A percentile compares a stretch with the other conserved stretches of the same genome.
These are phyloP conservation scores for Nowakowskiella sp. DNA, from an alignment of 192 early-diverging fungal genomes.

Conservation along the genomic window DNA sequence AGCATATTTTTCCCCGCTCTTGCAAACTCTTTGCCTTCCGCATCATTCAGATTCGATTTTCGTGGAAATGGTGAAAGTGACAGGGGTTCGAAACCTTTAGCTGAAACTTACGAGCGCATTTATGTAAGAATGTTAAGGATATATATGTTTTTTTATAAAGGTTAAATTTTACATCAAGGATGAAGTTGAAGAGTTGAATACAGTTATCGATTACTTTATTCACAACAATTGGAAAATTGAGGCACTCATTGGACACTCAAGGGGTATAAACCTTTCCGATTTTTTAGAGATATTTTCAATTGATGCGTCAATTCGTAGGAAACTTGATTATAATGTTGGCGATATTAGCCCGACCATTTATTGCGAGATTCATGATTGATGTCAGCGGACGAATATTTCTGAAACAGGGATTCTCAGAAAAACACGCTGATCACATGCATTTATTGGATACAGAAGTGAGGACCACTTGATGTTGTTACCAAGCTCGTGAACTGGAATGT, in stretches of 20 bases:
- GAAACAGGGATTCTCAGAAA: not conserved
- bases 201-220: constrained; percentile 25
- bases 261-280: constrained; percentile 16
- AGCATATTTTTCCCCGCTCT: not conserved
- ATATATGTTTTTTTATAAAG: not conserved
- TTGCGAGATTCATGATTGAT: not conserved
- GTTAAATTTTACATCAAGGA: constrained; percentile 16
- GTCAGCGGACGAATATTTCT: not conserved
- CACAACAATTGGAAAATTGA: constrained; percentile 23
- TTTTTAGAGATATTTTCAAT: not conserved
- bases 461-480: not conserved
- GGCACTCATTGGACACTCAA: constrained; percentile 30
- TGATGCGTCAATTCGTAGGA: not conserved
- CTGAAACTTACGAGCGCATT: constrained; percentile 1
- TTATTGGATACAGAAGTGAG: not conserved
- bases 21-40: not conserved
- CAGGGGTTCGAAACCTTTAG: constrained; percentile 19
- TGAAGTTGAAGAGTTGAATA: constrained; percentile 23
- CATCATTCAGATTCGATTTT: constrained; percentile 39
- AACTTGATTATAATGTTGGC: not conserved
- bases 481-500: not conserved
- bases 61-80: constrained; percentile 37
- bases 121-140: not conserved
- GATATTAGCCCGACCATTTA: not conserved
- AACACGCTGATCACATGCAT: not conserved